Percentiles rank a stretch among this genome's conserved stretches.
Evolutionary conservation across 139 green algal species (phyloP).

Genomic region (Yamagishiella unicocca): DNA sequence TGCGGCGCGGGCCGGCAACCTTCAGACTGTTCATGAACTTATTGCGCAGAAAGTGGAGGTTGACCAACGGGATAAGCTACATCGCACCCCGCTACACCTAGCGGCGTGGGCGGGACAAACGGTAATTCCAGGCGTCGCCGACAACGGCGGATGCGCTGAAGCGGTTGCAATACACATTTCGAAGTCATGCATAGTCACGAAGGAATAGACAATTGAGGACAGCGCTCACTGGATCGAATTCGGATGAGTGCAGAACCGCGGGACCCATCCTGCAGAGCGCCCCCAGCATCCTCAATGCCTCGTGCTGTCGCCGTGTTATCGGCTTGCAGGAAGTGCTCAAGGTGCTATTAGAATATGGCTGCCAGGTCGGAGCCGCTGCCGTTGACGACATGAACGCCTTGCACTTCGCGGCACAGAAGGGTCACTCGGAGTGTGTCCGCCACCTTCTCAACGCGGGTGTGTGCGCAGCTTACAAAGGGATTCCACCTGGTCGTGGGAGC

Average conservation of each 20-base stretch:
- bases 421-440: slow-evolving; percentile 63
- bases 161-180: too few species aligned
- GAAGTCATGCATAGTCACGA: too few species aligned
- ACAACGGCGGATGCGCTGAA: too few species aligned
- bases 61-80: slow-evolving; percentile 64
- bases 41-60: slow-evolving; percentile 57
- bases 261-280: too few species aligned
- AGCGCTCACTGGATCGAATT: too few species aligned
- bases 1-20: slow-evolving; percentile 65
- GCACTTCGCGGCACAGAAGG: slow-evolving; percentile 83
- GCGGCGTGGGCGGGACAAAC: slow-evolving; percentile 83
- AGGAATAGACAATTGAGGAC: too few species aligned
- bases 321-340: slow-evolving; percentile 68
- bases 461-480: too few species aligned
- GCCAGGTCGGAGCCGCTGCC: slow-evolving; percentile 50
- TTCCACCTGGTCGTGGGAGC: too few species aligned
- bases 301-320: neutral
- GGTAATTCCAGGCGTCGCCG: too few species aligned
- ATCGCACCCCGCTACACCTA: slow-evolving; percentile 79
- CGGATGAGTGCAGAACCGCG: too few species aligned
- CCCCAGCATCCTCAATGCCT: neutral
- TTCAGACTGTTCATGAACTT: slow-evolving; percentile 44
- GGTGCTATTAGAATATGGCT: slow-evolving; percentile 71
- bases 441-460: slow-evolving; percentile 70
- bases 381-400: slow-evolving; percentile 85